Conservation (phyloP, 2,329 filamentous ascomycete species). For the Xylariaceae sp. region DNA sequence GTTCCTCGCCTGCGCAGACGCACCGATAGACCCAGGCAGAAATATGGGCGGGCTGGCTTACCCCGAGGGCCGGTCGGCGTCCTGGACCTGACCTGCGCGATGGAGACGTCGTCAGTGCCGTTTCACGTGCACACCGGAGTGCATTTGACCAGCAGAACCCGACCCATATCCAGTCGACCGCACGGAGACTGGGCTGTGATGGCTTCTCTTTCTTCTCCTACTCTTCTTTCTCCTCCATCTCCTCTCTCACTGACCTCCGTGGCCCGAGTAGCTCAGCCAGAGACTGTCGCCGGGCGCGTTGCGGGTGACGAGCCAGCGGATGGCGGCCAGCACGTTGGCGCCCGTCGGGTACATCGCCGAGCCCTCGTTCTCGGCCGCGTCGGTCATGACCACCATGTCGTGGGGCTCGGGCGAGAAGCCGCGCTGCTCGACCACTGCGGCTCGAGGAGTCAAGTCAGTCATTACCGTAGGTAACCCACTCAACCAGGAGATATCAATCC, state of each 20-base stretch:
- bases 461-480: too few relatives aligned
- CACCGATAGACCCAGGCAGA: too few relatives aligned
- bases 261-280: constrained; percentile 53
- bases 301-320: constrained; percentile 47
- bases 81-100: constrained; percentile 35
- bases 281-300: constrained; percentile 41
- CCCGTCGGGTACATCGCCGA: constrained; percentile 27
- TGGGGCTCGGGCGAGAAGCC: constrained; percentile 25
- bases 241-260: constrained; percentile 33
- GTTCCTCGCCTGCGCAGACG: not conserved
- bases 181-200: too few relatives aligned
- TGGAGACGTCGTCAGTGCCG: too few relatives aligned
- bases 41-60: constrained; percentile 4
- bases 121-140: too few relatives aligned
- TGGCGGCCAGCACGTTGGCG: constrained; percentile 36
- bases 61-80: constrained; percentile 30
- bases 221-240: too few relatives aligned
- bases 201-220: too few relatives aligned
- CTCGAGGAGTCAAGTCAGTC: too few relatives aligned
- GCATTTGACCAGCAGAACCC: too few relatives aligned
- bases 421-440: constrained; percentile 28
- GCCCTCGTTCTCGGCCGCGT: constrained; percentile 24
- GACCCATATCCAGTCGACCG: too few relatives aligned
- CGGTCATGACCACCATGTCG: constrained; percentile 30
- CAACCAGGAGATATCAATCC: too few relatives aligned